A percentile compares a stretch with the other conserved stretches of the same genome.
Evolutionary conservation across 1,284 basidiomycete species (phyloP).

Genomic region (Lignosus rhinocerotis): DNA sequence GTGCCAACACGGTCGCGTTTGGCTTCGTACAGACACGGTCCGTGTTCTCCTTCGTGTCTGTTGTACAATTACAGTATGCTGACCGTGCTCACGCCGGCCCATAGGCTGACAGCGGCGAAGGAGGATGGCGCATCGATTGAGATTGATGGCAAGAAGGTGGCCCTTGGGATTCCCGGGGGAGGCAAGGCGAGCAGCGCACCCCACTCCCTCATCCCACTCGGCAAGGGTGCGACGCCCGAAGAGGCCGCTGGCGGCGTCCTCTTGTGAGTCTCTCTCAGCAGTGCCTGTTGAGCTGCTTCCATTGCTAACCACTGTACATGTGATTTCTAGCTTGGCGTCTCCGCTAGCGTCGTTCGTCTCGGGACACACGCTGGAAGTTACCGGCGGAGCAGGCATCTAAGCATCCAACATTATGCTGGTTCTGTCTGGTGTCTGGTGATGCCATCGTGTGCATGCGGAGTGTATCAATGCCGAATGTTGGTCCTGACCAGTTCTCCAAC

Average conservation of each 20-base stretch:
- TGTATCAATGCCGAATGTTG: background rate
- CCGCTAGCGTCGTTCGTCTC: conserved; percentile 79
- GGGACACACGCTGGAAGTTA: conserved; percentile 82
- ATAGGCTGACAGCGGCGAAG: conserved; percentile 51
- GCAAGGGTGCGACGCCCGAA: conserved; percentile 73
- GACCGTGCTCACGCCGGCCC: background rate
- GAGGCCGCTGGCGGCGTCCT: conserved; percentile 76
- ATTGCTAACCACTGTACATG: conserved; percentile 7
- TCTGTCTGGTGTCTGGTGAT: background rate
- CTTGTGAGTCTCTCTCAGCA: conserved; percentile 52
- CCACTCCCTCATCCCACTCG: conserved; percentile 64
- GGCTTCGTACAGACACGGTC: conserved; percentile 75
- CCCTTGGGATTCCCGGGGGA: conserved; percentile 71
- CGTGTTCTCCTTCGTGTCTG: conserved; percentile 9
- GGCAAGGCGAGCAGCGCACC: conserved; percentile 31
- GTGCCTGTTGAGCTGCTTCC: background rate
- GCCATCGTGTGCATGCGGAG: background rate
- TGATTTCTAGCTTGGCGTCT: conserved; percentile 59
- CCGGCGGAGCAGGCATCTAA: conserved; percentile 74
- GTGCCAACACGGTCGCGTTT: conserved; percentile 81
- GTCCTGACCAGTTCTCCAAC: background rate
- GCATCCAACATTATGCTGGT: background rate
- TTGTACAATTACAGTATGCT: background rate
- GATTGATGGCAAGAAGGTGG: conserved; percentile 82
- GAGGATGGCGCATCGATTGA: conserved; percentile 77